Conservation (phyloP, 805 yeast species). For the Saccharomycopsis babjevae region DNA sequence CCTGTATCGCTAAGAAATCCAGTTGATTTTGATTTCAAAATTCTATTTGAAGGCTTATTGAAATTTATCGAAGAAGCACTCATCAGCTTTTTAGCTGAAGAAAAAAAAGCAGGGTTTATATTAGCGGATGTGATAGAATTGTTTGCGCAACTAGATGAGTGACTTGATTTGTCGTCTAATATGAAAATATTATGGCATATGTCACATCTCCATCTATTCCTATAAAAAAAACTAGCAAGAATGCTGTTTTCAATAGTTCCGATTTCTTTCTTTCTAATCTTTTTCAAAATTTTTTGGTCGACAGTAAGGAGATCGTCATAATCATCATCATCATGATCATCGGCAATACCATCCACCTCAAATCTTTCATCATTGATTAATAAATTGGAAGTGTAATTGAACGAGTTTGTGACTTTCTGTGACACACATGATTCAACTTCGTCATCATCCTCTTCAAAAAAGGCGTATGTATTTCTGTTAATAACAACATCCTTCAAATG, state of each 20-base stretch:
- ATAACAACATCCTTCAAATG: conserved; percentile 8
- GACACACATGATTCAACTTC: neutral
- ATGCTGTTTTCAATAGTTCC: neutral
- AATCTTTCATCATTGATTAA: neutral
- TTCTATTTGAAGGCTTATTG: neutral
- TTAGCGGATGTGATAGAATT: neutral
- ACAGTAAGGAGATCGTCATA: neutral
- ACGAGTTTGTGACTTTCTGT: neutral
- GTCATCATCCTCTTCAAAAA: neutral
- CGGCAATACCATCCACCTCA: neutral
- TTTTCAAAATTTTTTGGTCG: neutral
- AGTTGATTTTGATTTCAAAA: neutral
- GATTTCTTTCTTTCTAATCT: neutral
- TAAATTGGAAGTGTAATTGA: neutral
- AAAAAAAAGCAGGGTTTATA: neutral
- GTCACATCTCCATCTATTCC: neutral
- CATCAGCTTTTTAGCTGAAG: neutral
- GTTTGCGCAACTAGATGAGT: neutral
- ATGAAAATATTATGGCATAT: neutral
- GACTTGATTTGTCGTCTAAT: neutral
- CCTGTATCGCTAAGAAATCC: neutral
- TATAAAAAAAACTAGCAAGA: neutral
- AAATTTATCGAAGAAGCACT: neutral
- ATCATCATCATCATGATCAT: neutral
- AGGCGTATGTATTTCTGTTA: neutral